These are phyloP conservation scores for Dillenia suffruticosa DNA, from an alignment of 164 flowering plant species.

Conservation along the genomic window DNA sequence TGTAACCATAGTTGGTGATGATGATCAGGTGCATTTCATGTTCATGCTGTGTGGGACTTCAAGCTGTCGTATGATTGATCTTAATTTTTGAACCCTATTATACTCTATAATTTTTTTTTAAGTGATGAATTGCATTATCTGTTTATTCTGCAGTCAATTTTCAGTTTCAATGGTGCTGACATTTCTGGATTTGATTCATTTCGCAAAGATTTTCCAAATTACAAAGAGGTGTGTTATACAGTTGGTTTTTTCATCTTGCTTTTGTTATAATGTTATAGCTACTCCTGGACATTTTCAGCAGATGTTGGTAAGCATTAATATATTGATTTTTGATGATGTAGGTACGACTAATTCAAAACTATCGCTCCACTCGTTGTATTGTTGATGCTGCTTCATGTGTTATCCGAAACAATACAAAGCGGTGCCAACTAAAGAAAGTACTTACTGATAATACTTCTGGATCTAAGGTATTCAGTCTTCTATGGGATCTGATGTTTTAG, in stretches of 20 bases:
- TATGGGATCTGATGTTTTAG: neutral
- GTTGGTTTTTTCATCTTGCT: neutral
- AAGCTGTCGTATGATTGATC: neutral
- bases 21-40: conserved; percentile 74
- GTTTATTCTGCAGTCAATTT: conserved; percentile 70
- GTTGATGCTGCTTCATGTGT: conserved; percentile 93
- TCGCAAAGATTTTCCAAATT: conserved; percentile 72
- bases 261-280: conserved; percentile 3
- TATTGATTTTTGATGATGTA: conserved; percentile 19
- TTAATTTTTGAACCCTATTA: neutral
- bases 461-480: conserved; percentile 49
- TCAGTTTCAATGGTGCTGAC: conserved; percentile 95
- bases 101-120: no score
- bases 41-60: neutral
- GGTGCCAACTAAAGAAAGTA: conserved; percentile 60
- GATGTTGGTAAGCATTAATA: no score
- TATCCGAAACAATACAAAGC: conserved; percentile 58
- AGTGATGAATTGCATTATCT: no score
- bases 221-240: conserved; percentile 64
- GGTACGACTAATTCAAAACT: conserved; percentile 77
- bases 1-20: conserved; percentile 94
- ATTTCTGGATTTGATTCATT: conserved; percentile 85
- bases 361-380: conserved; percentile 86
- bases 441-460: conserved; percentile 79
- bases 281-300: no score